Conservation (phyloP, 768 basidiomycete species). For the Boletus sensibilis region DNA sequence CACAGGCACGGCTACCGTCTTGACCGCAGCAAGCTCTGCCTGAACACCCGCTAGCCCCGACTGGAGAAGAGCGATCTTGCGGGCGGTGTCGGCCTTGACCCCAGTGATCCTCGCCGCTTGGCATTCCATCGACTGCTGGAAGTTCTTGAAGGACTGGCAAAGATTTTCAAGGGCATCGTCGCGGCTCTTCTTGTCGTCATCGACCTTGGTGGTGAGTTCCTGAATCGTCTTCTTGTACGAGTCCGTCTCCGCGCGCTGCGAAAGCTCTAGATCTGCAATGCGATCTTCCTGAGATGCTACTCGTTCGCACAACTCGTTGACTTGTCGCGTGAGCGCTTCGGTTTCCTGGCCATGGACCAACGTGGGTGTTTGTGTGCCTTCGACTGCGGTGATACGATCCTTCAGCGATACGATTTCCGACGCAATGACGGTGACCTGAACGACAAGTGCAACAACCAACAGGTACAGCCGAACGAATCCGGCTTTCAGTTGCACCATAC, state of each 20-base stretch:
- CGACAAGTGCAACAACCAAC: constrained; percentile 1
- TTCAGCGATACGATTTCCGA: constrained; percentile 17
- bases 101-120: constrained; percentile 14
- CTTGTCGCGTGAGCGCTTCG: constrained; percentile 5
- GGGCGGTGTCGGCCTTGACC: constrained; percentile 17
- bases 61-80: constrained; percentile 18
- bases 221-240: constrained; percentile 2
- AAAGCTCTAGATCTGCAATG: constrained; percentile 9
- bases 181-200: constrained; percentile 2
- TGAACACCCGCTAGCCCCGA: constrained; percentile 11
- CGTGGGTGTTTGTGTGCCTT: not conserved
- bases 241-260: constrained; percentile 1
- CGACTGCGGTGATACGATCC: constrained; percentile 18
- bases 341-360: not conserved
- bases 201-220: constrained; percentile 15
- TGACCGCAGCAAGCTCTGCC: constrained; percentile 9
- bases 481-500: constrained; percentile 1
- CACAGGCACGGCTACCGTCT: not conserved
- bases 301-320: constrained; percentile 8
- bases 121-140: constrained; percentile 7
- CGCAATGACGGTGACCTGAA: constrained; percentile 2
- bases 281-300: constrained; percentile 15
- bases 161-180: constrained; percentile 9
- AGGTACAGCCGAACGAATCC: constrained; percentile 7
- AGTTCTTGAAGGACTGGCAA: not conserved